Conservation (phyloP, 164 flowering plant genomes). For the Sedum album region DNA sequence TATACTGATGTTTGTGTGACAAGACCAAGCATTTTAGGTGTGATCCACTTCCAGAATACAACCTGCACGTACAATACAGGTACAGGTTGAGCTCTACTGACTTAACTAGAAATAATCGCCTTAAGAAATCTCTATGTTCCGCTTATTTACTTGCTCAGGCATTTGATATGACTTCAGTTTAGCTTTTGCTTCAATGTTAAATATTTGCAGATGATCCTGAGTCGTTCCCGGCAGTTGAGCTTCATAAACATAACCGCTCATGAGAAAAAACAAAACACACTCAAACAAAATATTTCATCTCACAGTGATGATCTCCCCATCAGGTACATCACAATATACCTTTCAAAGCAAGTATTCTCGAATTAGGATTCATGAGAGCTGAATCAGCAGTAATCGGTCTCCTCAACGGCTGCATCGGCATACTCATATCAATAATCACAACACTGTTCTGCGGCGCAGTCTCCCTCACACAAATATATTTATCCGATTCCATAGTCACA, state of each 20-base stretch:
- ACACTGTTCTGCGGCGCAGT: slow-evolving; percentile 75
- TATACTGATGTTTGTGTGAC: slow-evolving; percentile 93
- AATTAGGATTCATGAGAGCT: slow-evolving; percentile 95
- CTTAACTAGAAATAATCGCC: background rate
- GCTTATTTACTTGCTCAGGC: slow-evolving; percentile 55
- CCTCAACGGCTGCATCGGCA: slow-evolving; percentile 95
- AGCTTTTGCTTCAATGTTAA: too few species aligned
- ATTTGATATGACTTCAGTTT: too few species aligned
- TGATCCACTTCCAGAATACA: slow-evolving; percentile 98
- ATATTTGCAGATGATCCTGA: slow-evolving; percentile 92
- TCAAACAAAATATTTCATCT: background rate
- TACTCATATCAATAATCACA: slow-evolving; percentile 85
- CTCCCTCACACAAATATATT: slow-evolving; percentile 78
- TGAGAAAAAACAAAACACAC: slow-evolving; percentile 4
- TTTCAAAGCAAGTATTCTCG: too few species aligned
- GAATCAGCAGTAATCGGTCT: slow-evolving; percentile 98
- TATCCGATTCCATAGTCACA: slow-evolving; percentile 91
- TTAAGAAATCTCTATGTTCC: background rate
- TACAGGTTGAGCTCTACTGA: background rate
- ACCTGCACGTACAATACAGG: slow-evolving; percentile 43
- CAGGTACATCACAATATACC: too few species aligned
- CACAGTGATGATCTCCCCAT: too few species aligned
- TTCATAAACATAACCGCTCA: too few species aligned
- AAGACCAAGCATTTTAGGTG: slow-evolving; percentile 78
- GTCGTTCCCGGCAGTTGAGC: slow-evolving; percentile 91